Base-by-base conservation (phyloP, 176 grass and related monocot genomes). In the Zoysia pacifica region DNA sequence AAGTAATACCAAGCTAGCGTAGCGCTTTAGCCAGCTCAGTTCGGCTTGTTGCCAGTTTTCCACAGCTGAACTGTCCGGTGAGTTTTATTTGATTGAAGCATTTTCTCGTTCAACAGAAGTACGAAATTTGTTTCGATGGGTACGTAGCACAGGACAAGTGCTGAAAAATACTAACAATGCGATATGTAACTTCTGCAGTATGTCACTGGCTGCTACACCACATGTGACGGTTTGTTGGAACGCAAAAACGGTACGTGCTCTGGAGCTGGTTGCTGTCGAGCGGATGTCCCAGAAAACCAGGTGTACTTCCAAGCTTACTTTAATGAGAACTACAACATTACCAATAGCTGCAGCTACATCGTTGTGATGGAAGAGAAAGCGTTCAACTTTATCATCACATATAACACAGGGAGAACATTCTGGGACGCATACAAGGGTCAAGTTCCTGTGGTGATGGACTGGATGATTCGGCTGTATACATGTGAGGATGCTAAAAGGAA, bases 231-330 rank as follows among this genome's bases (percentile, higher is more conserved):
- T 50, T 50, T 50, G 10, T n/a, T n/a, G n/a, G n/a, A 76, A 52
- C 55, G n/a, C n/a, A 76, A 47, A 12, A 54, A 76, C 5, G 72
- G 48, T 37, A 59, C 8, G 52, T 84, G 81, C 56, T 84, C 81
- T 18, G 62, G 72, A 2, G 45, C 35, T 44, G 81, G 81, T 1
- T 84, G 81, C 39, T 77, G 38, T 16, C 71, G 77, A 28, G 75
- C 47, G 9, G 11, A 40, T 40, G 46, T 84, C 48, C 72, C 81
- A 2, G 36, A 68, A 50, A 19, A 37, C 9, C 48, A 50, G 48
- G 3, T 11, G 48, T 50, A 50, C 11, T 50, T 50, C 1, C 1
- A 11, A 50, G 7, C 3, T 2, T 50, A 11, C 48, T 50, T 50
- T 9, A 50, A 50, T 11, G 7, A 11, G 11, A 50, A 50, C 47